phyloP scores from a whole-genome alignment of 306 rosid species.

The Lagenaria siceraria region DNA sequence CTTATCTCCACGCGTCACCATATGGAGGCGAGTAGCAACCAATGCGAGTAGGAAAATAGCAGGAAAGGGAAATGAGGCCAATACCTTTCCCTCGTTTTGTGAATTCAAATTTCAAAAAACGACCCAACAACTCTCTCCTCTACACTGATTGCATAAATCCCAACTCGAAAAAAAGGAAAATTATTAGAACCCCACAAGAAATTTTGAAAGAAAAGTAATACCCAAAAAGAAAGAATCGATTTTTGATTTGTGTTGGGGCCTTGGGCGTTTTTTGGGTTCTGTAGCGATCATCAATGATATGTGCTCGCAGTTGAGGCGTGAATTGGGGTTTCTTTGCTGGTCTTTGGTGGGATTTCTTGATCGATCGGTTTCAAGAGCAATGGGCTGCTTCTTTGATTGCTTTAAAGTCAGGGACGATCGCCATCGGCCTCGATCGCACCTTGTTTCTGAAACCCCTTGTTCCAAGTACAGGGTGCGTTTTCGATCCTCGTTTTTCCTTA shows the following conservation, averaged over 20 bases:
- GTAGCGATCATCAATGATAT: conserved; percentile 34
- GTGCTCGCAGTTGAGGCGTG: conserved; percentile 30
- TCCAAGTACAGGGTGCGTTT: conserved; percentile 24
- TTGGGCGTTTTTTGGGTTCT: background rate
- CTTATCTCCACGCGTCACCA: background rate
- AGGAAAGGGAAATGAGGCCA: conserved; percentile 11
- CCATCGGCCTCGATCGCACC: conserved; percentile 23
- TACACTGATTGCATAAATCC: conserved; percentile 4
- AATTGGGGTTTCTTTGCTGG: conserved; percentile 30
- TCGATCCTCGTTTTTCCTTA: background rate
- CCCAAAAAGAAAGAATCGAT: background rate
- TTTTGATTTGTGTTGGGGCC: background rate
- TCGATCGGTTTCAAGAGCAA: conserved; percentile 42
- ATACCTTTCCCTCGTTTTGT: conserved; percentile 59
- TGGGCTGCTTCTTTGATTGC: conserved; percentile 90
- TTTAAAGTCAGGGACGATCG: conserved; percentile 44
- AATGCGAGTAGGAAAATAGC: background rate
- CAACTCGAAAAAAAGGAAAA: background rate
- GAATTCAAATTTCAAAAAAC: conserved; percentile 58
- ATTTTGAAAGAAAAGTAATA: conserved; percentile 9
- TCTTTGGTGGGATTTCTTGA: conserved; percentile 45
- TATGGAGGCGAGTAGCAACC: background rate
- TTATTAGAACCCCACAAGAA: conserved; percentile 10
- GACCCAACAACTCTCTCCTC: conserved; percentile 34
- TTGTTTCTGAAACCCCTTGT: conserved; percentile 22